These are phyloP conservation scores for Penstemon davidsonii DNA, from an alignment of 257 asterid genomes.

Conservation along the genomic window DNA sequence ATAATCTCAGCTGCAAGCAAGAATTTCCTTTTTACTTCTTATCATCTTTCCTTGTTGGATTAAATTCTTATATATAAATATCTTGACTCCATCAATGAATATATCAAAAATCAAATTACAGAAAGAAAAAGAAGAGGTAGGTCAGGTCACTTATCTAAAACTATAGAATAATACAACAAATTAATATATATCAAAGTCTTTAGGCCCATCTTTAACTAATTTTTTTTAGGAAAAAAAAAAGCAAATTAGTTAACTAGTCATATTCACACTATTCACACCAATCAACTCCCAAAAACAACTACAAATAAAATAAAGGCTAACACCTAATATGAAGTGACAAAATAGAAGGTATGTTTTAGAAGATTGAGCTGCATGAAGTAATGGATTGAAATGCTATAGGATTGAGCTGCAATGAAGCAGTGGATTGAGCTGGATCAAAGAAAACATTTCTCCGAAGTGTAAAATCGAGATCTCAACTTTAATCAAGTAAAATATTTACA, in stretches of 20 bases:
- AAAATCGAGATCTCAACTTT: conserved; percentile 45
- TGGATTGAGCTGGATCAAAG: conserved; percentile 10
- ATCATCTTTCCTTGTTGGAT: too few species aligned
- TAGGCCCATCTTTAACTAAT: conserved; percentile 28
- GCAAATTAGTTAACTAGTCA: conserved; percentile 25
- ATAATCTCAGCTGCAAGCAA: too few species aligned
- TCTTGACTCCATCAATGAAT: too few species aligned
- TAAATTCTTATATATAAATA: too few species aligned
- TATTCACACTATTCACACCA: conserved; percentile 21
- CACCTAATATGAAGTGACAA: background rate
- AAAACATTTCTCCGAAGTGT: conserved; percentile 16
- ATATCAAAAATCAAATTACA: background rate
- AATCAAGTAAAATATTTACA: conserved; percentile 11
- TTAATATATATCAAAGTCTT: conserved; percentile 21
- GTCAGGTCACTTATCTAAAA: conserved; percentile 28
- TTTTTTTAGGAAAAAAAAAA: background rate
- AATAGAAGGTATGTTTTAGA: background rate
- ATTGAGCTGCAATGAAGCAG: conserved; percentile 1
- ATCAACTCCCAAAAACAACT: conserved; percentile 25
- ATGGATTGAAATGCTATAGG: conserved; percentile 1
- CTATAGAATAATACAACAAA: background rate
- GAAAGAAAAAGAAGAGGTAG: background rate
- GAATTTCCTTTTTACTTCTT: too few species aligned
- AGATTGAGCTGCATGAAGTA: conserved; percentile 23
- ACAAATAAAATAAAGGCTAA: conserved; percentile 19